phyloP scores from a whole-genome alignment of 768 basidiomycete species.

The Albatrellus ellisii region DNA sequence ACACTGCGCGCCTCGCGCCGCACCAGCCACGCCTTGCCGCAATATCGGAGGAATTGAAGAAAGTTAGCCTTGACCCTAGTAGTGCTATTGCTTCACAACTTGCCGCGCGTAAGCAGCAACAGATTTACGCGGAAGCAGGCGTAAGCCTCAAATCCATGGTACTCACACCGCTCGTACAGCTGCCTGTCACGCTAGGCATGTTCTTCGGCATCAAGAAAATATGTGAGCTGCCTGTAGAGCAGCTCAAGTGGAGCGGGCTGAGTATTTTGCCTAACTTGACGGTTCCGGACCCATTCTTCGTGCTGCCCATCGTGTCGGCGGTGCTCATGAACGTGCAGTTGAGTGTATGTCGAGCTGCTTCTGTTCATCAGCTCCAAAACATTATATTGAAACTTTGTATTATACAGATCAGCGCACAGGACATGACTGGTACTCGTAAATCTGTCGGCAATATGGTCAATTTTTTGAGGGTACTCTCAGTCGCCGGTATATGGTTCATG shows the following conservation, averaged over 20 bases:
- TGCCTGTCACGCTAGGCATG: conserved; percentile 65
- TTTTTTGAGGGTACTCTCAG: conserved; percentile 24
- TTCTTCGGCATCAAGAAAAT: conserved; percentile 75
- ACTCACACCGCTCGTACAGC: conserved; percentile 49
- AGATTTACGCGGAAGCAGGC: conserved; percentile 50
- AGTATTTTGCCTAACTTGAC: conserved; percentile 69
- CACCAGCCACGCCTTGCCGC: conserved; percentile 45
- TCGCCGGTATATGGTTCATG: conserved; percentile 38
- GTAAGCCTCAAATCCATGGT: conserved; percentile 45
- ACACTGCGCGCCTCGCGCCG: conserved; percentile 45
- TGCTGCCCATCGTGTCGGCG: conserved; percentile 51
- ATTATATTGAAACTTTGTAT: neutral
- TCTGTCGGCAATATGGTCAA: conserved; percentile 13
- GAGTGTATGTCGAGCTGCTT: conserved; percentile 44
- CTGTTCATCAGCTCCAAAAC: neutral
- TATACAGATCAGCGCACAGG: conserved; percentile 39
- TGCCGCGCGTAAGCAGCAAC: conserved; percentile 30
- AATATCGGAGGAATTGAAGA: conserved; percentile 34
- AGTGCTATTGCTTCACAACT: too few species aligned
- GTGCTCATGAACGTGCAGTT: conserved; percentile 59
- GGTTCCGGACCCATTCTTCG: conserved; percentile 56
- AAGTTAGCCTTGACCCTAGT: conserved; percentile 27
- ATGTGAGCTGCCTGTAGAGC: conserved; percentile 56
- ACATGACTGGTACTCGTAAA: conserved; percentile 18
- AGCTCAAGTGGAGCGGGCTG: conserved; percentile 67